Base-by-base conservation (phyloP, 768 basidiomycete species). In the Rhodosporidiobolus odoratus region DNA sequence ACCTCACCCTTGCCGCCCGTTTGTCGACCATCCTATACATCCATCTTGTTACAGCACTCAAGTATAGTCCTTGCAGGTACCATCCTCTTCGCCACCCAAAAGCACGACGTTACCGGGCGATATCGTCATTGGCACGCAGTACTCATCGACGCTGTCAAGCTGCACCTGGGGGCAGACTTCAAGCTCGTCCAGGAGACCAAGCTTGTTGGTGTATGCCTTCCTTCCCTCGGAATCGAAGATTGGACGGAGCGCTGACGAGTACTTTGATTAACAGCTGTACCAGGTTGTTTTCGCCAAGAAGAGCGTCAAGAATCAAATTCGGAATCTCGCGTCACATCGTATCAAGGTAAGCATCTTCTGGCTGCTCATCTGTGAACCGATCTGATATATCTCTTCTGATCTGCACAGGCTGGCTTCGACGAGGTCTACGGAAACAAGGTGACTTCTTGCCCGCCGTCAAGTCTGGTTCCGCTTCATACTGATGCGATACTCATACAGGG, bases 341-440 rank as follows among this genome's bases (percentile, higher is more conserved):
- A 83, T 97, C 68, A 97, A 97, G 27, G 43, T 45, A 23, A 12
- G 43, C 43, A 13, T 12, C n/a, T n/a, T n/a, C n/a, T n/a, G n/a
- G n/a, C n/a, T n/a, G n/a, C n/a, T 45, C 43, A 45, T 45, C 13
- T 45, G 13, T 23, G 43, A 45, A 12, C 23, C 43, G 13, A 45
- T 45, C 43, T 45, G 43, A 45, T 45, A 12, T 45, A 12, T 12
- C 43, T 45, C 13, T 45, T 45, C 43, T 45, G 80, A 83, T n/a
- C 21, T 23, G 21, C 48, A 50, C n/a, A n/a, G 48, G 23, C 91
- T 23, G 95, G 94, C 2, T 90, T 97, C 85, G 88, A 89, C 0
- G 91, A 91, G 6, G 82, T 87, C 65, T 95, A 94, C 78, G 95
- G 95, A 2, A 98, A 98, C 79, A 97, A 98, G 86, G 92, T 68